A percentile compares a stretch with the other conserved stretches of the same genome.
Evolutionary conservation across 345 rosid genomes (phyloP).

Genomic region (Eucalyptus curtisii): DNA sequence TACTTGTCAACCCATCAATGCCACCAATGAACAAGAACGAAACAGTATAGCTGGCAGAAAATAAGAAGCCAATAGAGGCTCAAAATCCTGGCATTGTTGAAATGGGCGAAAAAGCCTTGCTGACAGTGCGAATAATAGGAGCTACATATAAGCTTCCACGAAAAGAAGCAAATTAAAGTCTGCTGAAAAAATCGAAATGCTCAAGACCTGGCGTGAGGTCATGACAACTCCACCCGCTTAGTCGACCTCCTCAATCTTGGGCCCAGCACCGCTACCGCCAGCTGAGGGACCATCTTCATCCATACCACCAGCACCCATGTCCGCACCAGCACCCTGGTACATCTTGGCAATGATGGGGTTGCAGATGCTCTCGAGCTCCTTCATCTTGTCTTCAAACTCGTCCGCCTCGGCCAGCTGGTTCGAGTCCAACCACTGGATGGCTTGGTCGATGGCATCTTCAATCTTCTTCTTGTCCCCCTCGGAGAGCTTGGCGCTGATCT

Average conservation of each 20-base stretch:
- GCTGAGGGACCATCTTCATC: slow-evolving; percentile 4
- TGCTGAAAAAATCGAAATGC: neutral
- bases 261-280: slow-evolving; percentile 32
- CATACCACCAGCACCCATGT: neutral
- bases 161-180: neutral
- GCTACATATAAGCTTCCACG: neutral
- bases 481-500: neutral
- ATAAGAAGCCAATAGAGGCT: neutral
- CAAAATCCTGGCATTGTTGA: neutral
- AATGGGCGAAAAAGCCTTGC: neutral
- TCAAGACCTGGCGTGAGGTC: neutral
- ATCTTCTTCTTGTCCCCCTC: neutral
- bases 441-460: neutral
- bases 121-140: neutral
- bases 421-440: neutral
- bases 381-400: neutral
- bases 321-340: neutral
- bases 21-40: neutral
- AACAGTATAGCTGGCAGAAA: neutral
- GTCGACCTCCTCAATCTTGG: slow-evolving; percentile 55
- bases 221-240: neutral
- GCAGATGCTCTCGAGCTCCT: neutral
- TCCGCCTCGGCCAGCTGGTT: neutral
- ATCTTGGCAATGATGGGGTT: neutral
- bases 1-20: neutral